Base-by-base conservation (phyloP, 139 green algal genomes). In the Chlorella sp. region DNA sequence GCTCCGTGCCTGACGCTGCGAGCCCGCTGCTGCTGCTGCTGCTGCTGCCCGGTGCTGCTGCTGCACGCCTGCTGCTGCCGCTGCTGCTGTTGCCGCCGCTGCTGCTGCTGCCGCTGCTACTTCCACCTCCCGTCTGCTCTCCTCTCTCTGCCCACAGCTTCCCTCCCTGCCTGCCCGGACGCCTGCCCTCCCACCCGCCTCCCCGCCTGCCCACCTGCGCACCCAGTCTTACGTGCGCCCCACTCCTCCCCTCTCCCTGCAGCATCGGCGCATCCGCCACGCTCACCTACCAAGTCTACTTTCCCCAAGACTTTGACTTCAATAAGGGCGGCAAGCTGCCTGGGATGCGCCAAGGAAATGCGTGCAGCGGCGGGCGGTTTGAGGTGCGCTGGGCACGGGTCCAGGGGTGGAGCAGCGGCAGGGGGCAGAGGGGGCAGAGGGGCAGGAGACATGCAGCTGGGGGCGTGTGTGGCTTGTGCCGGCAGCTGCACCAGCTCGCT, bases 231-330 rank as follows among this genome's bases (percentile, higher is more conserved):
- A 32, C 22, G 11, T 18, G 5, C 24, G 21, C 22, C 24, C 64
- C 21, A 9, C 24, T 79, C 73, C 37, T 40, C 32, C 1, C 75
- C 75, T 36, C 28, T 1, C n/a, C 14, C 71, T 40, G 34, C 75
- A 81, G 75, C 75, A 81, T 81, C 19, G 75, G 75, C 34, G 75
- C 75, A 24, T 81, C 75, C 18, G 75, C 75, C 75, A 81, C 75
- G 75, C 75, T 81, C n/a, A 16, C 75, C 7, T 81, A 81, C 34
- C n/a, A 81, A 16, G 75, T 81, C 15, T 81, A 81, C 75, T 53
- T 81, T 34, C 75, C 75, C 2, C 75, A 34, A 0, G 34, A 81
- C 34, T 81, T 81, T 53, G 75, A 81, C 9, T 81, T 42, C 34
- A 37, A 24, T 0, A 22, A 53, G 75, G 75, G 75, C 75, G 75